Base-by-base conservation (phyloP, 768 basidiomycete species). In the Cystofilobasidium bisporidii region DNA sequence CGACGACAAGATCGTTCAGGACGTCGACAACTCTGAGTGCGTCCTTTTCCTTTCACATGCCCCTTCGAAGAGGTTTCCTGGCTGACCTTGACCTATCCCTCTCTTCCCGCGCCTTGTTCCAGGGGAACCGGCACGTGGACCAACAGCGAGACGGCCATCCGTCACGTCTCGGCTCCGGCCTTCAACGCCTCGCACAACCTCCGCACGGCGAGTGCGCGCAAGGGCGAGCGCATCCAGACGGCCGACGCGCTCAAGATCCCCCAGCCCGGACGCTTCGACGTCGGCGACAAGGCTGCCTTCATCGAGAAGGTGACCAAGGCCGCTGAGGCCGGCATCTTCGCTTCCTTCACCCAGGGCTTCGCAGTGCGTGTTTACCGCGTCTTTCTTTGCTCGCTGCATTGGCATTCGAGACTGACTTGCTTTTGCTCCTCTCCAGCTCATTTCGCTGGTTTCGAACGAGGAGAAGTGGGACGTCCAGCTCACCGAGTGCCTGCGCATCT, bases 1-100 rank as follows among this genome's bases (percentile, higher is more conserved):
- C 33, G 76, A 76, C 59, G 77, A 77, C 61, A 76, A 76, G 65
- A 73, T 78, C 33, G 40, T 74, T 14, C 77, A 78, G 70, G 77
- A 78, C 71, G 75, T 75, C 17, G 77, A 76, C 61, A 58, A 69
- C 57, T 70, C 71, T 5, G 76, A 76, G 62, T 36, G 36, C 5
- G 36, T 36, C n/a, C n/a, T n/a, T n/a, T n/a, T n/a, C n/a, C n/a
- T n/a, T n/a, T n/a, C n/a, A n/a, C n/a, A n/a, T n/a, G n/a, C n/a
- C n/a, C n/a, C n/a, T n/a, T n/a, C n/a, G n/a, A n/a, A n/a, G n/a
- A n/a, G n/a, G n/a, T n/a, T n/a, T n/a, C n/a, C n/a, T n/a, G n/a
- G n/a, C n/a, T n/a, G n/a, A n/a, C n/a, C n/a, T n/a, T n/a, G n/a
- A n/a, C n/a, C n/a, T n/a, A n/a, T n/a, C n/a, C n/a, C n/a, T n/a